A percentile compares a stretch with the other conserved stretches of the same genome.
phyloP scores from a whole-genome alignment of 169 alveolate species.

The Eimeria maxima region DNA sequence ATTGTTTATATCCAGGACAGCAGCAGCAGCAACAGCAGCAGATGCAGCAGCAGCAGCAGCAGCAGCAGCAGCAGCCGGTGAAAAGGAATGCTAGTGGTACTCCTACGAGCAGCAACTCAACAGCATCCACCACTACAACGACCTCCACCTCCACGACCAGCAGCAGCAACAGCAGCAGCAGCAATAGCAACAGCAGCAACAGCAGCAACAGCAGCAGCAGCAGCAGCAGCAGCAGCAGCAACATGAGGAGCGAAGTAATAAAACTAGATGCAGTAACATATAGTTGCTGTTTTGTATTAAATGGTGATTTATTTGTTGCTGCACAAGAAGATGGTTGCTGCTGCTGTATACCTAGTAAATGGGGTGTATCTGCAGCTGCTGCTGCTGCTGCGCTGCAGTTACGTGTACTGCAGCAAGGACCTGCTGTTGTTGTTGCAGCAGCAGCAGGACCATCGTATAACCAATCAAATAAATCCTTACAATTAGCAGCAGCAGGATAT shows the following conservation, averaged over 20 bases:
- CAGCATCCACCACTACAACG: no score
- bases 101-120: no score
- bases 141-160: no score
- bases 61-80: no score
- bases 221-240: constrained; percentile 23
- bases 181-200: neutral
- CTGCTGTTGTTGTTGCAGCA: neutral
- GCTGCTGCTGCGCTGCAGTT: no score
- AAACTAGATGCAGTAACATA: constrained; percentile 5
- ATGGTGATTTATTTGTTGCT: neutral
- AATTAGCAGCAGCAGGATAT: no score
- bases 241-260: neutral
- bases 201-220: constrained; percentile 6
- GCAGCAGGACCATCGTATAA: no score
- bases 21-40: constrained; percentile 34
- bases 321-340: constrained; percentile 62
- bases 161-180: no score
- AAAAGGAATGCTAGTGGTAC: no score
- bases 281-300: constrained; percentile 9
- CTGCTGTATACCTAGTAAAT: neutral
- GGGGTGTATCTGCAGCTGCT: no score
- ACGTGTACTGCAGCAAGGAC: no score
- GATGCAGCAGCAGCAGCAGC: constrained; percentile 42
- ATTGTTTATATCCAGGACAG: neutral
- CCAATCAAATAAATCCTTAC: no score